Conservation (phyloP, 176 grass and related monocot species). For the Phoenix dactylifera region DNA sequence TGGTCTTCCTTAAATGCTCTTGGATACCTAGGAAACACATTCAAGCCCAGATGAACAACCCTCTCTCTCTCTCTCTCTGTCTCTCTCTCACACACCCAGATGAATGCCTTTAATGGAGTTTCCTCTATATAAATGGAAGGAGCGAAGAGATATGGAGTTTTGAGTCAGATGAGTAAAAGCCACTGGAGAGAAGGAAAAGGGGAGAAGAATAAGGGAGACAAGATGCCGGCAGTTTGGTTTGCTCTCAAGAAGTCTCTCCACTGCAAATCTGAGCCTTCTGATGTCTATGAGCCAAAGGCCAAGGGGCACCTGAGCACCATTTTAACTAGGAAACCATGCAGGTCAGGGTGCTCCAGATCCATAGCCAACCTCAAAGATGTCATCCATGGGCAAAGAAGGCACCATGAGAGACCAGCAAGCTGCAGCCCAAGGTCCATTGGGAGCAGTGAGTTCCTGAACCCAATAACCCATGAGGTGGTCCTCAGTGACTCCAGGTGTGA, state of each 20-base stretch:
- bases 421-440: slow-evolving; percentile 42
- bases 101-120: too few relatives aligned
- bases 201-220: slow-evolving; percentile 3
- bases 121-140: too few relatives aligned
- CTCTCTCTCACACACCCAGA: too few relatives aligned
- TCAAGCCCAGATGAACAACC: too few relatives aligned
- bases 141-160: too few relatives aligned
- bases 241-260: slow-evolving; percentile 53
- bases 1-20: too few relatives aligned
- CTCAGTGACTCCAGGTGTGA: slow-evolving; percentile 20
- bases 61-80: too few relatives aligned
- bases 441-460: slow-evolving; percentile 21
- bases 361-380: slow-evolving; percentile 68
- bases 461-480: slow-evolving; percentile 21
- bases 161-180: too few relatives aligned
- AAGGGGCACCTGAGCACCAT: slow-evolving; percentile 22
- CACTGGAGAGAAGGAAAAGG: background rate
- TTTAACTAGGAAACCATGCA: slow-evolving; percentile 20
- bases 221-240: slow-evolving; percentile 49
- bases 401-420: slow-evolving; percentile 7
- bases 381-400: slow-evolving; percentile 27
- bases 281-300: slow-evolving; percentile 30
- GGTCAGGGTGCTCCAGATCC: slow-evolving; percentile 57
- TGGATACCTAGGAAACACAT: too few relatives aligned
- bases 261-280: slow-evolving; percentile 49